Evolutionary conservation across 768 basidiomycete genomes (phyloP), one percentile per base, ranked within the genome.

Genomic region (Mycena floridula): DNA sequence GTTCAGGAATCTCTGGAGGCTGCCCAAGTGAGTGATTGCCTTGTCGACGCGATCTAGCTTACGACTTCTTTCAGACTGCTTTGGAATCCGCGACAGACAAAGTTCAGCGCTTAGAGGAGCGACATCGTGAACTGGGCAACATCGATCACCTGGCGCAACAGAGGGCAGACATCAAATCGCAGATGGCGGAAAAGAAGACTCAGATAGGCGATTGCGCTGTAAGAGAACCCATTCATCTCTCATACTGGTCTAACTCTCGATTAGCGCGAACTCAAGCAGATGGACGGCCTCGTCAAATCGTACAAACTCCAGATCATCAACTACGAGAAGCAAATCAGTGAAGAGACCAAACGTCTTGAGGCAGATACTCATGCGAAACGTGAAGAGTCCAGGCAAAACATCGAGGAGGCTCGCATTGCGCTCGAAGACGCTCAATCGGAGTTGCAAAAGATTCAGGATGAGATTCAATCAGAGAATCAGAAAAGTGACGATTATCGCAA

Each of bases 291-390:
- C 42, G 50, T 71, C 20, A 22, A 25, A 2, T 28, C 28, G 25
- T 24, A 35, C n/a, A 49, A 51, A 9, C 20, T 13, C 2, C 36
- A 47, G 13, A 51, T 51, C 20, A 26, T 22, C 5, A 36, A 23
- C 9, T 25, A 68, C 11, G 59, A 76, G 2, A 51, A 59, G 15
- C 67, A 76, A 41, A 81, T 91, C 37, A 61, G 53, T 5, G 67
- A 66, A 25, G 84, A 86, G 58, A 67, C 70, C 5, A 63, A 59
- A 24, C 77, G 73, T 32, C 69, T 77, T 63, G 80, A 68, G 47
- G 64, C 65, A 5, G 71, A 79, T 49, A 77, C 77, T 3, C 79
- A 85, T 51, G 75, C 66, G 11, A 82, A 81, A 54, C 80, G 77
- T 15, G 77, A 85, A 25, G 74, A 79, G 50, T 69, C 69, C 4